Evolutionary conservation across 306 rosid genomes (phyloP).

Genomic region (Begonia fuchsioides): DNA sequence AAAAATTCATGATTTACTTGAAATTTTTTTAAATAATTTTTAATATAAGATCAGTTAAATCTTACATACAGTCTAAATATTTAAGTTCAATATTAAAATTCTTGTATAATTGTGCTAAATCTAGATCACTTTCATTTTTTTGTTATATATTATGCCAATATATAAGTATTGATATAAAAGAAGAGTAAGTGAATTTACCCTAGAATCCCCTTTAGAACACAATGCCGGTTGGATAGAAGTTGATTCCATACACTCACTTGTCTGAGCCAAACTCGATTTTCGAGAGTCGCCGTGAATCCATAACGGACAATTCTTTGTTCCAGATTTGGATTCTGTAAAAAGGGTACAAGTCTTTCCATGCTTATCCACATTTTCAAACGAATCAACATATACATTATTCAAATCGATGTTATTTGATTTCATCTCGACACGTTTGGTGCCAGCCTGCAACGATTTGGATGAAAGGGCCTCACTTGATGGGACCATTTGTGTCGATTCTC

Average conservation of each 20-base stretch:
- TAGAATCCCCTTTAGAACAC: slow-evolving; percentile 82
- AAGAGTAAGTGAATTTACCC: slow-evolving; percentile 54
- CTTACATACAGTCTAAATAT: too few species aligned
- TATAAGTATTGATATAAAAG: too few species aligned
- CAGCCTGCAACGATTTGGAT: slow-evolving; percentile 9
- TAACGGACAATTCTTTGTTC: slow-evolving; percentile 40
- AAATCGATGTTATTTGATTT: slow-evolving; percentile 61
- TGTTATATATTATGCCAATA: too few species aligned
- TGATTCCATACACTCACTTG: slow-evolving; percentile 82
- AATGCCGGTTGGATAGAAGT: slow-evolving; percentile 82
- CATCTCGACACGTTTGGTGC: slow-evolving; percentile 45
- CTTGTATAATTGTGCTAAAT: too few species aligned
- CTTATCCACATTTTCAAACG: slow-evolving; percentile 43
- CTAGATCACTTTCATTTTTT: too few species aligned
- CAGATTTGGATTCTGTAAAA: too few species aligned
- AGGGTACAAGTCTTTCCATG: too few species aligned
- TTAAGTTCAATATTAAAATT: too few species aligned
- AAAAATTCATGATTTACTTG: too few species aligned
- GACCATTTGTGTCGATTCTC: slow-evolving; percentile 8
- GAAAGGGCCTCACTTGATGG: slow-evolving; percentile 19
- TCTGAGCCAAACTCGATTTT: slow-evolving; percentile 87
- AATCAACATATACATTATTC: slow-evolving; percentile 65
- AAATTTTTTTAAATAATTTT: too few species aligned
- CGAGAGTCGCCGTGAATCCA: slow-evolving; percentile 62
- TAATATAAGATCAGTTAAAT: too few species aligned